phyloP scores from a whole-genome alignment of 805 yeast genomes.

The Dipodascopsis uninucleata region DNA sequence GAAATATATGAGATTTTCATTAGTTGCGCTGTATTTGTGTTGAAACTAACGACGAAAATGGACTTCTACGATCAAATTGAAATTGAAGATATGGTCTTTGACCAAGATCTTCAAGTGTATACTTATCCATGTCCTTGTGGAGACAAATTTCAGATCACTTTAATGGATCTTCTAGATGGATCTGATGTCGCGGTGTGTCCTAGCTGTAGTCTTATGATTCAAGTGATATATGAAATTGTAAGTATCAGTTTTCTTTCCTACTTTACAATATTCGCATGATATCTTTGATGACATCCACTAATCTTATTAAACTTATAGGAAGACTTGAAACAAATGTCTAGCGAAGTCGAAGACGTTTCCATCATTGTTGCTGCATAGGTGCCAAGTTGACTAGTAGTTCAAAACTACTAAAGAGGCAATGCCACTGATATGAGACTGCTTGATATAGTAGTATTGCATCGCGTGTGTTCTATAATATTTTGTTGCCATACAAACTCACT shows the following conservation, averaged over 20 bases:
- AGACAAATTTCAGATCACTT: slow-evolving; percentile 78
- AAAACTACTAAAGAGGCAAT: no score
- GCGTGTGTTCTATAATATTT: no score
- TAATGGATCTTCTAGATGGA: slow-evolving; percentile 81
- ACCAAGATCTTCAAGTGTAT: slow-evolving; percentile 73
- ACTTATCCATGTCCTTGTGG: slow-evolving; percentile 99
- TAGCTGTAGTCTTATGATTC: slow-evolving; percentile 88
- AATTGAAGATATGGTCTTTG: slow-evolving; percentile 93
- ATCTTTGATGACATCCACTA: neutral
- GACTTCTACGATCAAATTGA: slow-evolving; percentile 85
- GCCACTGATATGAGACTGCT: no score
- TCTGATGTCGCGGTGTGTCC: slow-evolving; percentile 96
- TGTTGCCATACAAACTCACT: no score
- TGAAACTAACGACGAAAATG: slow-evolving; percentile 27
- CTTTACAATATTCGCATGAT: neutral
- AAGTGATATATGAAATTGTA: slow-evolving; percentile 75
- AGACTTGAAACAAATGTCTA: neutral
- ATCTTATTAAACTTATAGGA: neutral
- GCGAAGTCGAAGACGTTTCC: slow-evolving; percentile 1
- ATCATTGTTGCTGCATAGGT: no score
- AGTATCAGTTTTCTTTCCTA: neutral
- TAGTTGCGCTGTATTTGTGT: neutral
- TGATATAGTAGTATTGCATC: no score
- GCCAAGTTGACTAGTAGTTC: no score
- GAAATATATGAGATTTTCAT: no score